Base-by-base conservation (phyloP, 768 basidiomycete genomes). In the Mycena crocata region DNA sequence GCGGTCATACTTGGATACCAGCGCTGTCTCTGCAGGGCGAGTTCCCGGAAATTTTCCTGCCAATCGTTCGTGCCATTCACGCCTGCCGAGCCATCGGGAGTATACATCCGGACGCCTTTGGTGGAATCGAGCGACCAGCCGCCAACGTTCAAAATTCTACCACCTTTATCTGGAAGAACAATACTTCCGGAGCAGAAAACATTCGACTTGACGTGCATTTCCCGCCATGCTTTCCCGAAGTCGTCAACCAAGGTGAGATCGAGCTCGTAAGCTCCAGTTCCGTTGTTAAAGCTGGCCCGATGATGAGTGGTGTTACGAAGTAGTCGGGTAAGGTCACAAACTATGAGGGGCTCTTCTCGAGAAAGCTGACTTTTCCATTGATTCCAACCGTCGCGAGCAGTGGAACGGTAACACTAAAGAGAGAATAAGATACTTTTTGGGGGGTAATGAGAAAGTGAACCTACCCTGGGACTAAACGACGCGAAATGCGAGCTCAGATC, bases 351-450 rank as follows among this genome's bases (percentile, higher is more conserved):
- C 91, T 77, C 75, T 94, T 94, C 78, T 94, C 93, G 14, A 94
- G 80, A 80, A 94, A 92, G 1, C 89, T 86, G 51, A 94, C 89
- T 73, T 94, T 94, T 82, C 90, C 89, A 80, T 94, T 94, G 76
- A 91, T 83, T 7, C 93, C 92, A 24, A 94, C 81, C 0, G 93
- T 93, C 2, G 90, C 88, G 42, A 93, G 86, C 59, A 93, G 80
- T 2, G 92, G 92, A n/a, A 92, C 87, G 54, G 92, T 83, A 30
- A 93, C 82, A 5, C 92, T 92, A 46, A 10, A 35, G 14, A 35
- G 24, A 30, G 7, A 5, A 5, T 23, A 14, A 54, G 21, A 24
- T 28, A 32, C 24, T 21, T 19, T 24, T 17, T 26, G 13, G 32
- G 12, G n/a, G n/a, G n/a, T n/a, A 8, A 34, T 2, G 12, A 15